Percentiles rank a stretch among this genome's conserved stretches.
These are phyloP conservation scores for Thamnidium elegans DNA, from an alignment of 192 early-diverging fungal species.

Conservation along the genomic window DNA sequence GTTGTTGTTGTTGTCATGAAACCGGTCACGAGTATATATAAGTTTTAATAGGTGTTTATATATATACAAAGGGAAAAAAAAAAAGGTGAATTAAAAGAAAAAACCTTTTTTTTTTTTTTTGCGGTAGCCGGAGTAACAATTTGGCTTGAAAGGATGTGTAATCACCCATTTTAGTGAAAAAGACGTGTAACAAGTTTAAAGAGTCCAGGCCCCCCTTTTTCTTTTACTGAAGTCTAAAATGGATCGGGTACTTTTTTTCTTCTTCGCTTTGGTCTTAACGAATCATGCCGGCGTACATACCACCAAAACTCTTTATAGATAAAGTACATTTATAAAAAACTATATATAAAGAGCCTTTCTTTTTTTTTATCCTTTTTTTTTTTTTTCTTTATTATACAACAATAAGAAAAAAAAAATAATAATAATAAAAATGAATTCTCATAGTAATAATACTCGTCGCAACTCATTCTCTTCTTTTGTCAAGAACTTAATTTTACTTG, in stretches of 20 bases:
- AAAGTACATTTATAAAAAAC: too few relatives aligned
- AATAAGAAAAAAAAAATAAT: too few relatives aligned
- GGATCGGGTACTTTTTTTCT: constrained; percentile 17
- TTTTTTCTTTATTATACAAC: neutral
- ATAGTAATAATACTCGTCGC: constrained; percentile 3
- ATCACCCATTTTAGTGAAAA: neutral
- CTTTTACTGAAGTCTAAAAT: neutral
- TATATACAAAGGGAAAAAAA: neutral
- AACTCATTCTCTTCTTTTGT: constrained; percentile 20
- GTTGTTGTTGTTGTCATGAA: neutral
- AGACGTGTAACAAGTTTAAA: constrained; percentile 5
- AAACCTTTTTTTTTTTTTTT: neutral
- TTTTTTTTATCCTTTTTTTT: constrained; percentile 6
- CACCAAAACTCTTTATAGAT: too few relatives aligned
- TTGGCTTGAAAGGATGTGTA: neutral
- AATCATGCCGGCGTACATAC: constrained; percentile 12
- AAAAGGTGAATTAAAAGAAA: neutral
- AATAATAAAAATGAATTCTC: constrained; percentile 7
- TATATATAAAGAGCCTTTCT: neutral
- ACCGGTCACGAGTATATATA: neutral
- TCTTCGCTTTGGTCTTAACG: neutral
- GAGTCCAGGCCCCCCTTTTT: neutral
- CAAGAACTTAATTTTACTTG: constrained; percentile 22
- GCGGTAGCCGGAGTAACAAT: too few relatives aligned
- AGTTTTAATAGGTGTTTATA: neutral